A percentile compares a stretch with the other conserved stretches of the same genome.
Evolutionary conservation across 2,329 filamentous ascomycete species (phyloP).

Genomic region (Cercospora nicotianae): DNA sequence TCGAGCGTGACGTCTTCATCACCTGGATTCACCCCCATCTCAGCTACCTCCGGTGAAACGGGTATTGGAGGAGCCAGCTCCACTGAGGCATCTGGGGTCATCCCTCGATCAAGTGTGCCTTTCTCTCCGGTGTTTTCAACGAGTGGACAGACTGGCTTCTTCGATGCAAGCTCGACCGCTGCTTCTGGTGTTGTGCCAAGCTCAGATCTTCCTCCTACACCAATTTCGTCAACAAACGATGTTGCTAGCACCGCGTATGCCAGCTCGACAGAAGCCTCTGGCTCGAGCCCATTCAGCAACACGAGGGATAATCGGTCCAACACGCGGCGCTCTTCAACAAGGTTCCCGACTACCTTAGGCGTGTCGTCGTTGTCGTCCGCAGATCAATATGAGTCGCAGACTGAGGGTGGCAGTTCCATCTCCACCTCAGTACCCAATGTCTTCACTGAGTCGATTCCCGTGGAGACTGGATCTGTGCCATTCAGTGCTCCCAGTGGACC

Average conservation of each 20-base stretch:
- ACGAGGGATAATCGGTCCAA: constrained; percentile 14
- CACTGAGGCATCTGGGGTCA: constrained; percentile 11
- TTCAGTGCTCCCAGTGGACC: constrained; percentile 17
- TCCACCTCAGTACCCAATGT: neutral
- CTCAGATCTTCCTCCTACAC: constrained; percentile 12
- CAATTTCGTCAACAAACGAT: constrained; percentile 15
- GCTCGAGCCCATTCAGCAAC: constrained; percentile 15
- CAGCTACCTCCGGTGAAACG: constrained; percentile 13
- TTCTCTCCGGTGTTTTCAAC: constrained; percentile 19
- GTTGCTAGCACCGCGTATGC: constrained; percentile 12
- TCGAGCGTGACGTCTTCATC: constrained; percentile 11
- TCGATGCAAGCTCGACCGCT: constrained; percentile 18
- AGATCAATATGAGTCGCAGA: neutral
- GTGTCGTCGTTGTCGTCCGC: constrained; percentile 1
- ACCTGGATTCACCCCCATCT: constrained; percentile 15
- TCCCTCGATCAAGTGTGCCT: constrained; percentile 1
- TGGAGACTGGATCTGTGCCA: constrained; percentile 11
- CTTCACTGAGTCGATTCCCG: constrained; percentile 8
- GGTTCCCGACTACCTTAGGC: neutral
- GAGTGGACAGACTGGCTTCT: constrained; percentile 11
- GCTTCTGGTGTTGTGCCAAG: constrained; percentile 15
- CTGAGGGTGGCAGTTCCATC: neutral
- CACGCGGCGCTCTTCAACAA: constrained; percentile 6
- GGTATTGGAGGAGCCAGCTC: constrained; percentile 15
- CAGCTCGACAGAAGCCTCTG: constrained; percentile 15